Percentiles rank a stretch among this genome's conserved stretches.
Conservation (phyloP, 192 early-diverging fungal genomes). For the Anaeromyces robustus region DNA sequence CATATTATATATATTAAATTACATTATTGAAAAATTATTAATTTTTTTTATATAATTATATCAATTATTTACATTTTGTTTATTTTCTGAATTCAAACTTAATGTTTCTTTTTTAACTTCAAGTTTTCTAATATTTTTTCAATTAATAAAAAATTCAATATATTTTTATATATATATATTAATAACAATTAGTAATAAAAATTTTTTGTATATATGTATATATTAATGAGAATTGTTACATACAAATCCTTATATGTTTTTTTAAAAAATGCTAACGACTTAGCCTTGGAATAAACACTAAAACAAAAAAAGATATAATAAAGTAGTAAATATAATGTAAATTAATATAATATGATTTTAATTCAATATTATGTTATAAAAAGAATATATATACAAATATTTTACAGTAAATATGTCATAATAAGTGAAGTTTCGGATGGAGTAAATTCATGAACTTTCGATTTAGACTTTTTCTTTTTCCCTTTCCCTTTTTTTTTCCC, state of each 20-base stretch:
- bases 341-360: no score
- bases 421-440: neutral
- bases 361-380: neutral
- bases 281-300: neutral
- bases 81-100: neutral
- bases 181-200: no score
- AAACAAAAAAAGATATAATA: neutral
- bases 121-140: neutral
- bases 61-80: neutral
- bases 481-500: neutral
- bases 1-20: no score
- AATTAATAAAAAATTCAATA: no score
- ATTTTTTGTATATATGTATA: no score
- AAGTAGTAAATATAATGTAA: no score
- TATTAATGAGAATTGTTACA: no score
- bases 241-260: neutral
- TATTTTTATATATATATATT: no score
- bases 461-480: neutral
- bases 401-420: neutral
- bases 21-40: no score
- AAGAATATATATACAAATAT: neutral
- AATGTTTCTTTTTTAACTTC: neutral
- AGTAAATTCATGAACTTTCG: neutral
- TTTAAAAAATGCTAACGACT: neutral
- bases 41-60: no score